Base-by-base conservation (phyloP, 2,329 filamentous ascomycete genomes). In the Trichoderma breve region DNA sequence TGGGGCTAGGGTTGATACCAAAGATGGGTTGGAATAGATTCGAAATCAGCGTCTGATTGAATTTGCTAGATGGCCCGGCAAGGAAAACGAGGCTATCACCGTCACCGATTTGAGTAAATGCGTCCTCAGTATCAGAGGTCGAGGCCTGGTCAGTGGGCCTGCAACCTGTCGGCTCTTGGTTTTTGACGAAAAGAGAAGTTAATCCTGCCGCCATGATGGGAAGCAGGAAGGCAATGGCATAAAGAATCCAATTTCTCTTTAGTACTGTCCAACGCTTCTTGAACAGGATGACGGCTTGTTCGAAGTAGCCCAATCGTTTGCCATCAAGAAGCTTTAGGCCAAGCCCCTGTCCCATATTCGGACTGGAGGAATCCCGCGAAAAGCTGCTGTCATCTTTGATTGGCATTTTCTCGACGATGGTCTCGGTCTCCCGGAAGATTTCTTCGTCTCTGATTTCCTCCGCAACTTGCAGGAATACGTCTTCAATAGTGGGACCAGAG, bases 401-500 rank as follows among this genome's bases (percentile, higher is more conserved):
- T 4, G 74, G 73, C 43, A 32, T 64, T 65, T 73, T 78, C 70
- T 80, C 80, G 3, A 26, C 28, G 18, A 58, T 24, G 5, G 43
- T 36, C 36, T 63, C 58, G 5, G 43, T 28, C 47, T 62, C 63
- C 3, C 74, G 75, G 69, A 80, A 78, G 12, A 78, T 76, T 62
- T 80, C 81, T 74, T 91, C 88, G 6, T 86, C 86, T 71, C 85
- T 87, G 72, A 94, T 87, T 79, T 97, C 94, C 77, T 95, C 93
- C 0, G 94, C 93, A 51, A 97, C 86, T 74, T 93, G 91, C 28
- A 98, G 83, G 80, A 98, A 98, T 0, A 97, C 94, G 75, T 97
- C 94, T 79, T 98, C 95, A 53, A 98, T 94, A 0, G 93, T 97
- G 0, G 95, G 95, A 0, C 94, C 94, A 18, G 92, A 92, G 75